Conservation (phyloP, 1,139 yeast species). For the Sugiyamaella neomexicana region DNA sequence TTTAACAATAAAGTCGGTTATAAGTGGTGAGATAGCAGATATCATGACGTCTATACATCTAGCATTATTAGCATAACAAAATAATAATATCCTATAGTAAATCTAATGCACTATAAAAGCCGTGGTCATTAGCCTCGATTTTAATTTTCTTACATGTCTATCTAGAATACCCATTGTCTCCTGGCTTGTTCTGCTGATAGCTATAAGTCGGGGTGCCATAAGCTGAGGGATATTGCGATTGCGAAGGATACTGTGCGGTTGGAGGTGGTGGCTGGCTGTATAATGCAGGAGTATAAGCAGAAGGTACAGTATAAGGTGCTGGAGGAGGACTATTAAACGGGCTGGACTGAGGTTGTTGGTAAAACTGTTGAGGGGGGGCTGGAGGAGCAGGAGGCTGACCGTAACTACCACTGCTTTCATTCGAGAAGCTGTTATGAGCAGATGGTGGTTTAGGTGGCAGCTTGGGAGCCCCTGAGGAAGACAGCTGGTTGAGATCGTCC, state of each 20-base stretch:
- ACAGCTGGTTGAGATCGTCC: constrained; percentile 23
- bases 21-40: neutral
- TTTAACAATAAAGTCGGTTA: constrained; percentile 9
- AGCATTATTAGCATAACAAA: neutral
- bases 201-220: constrained; percentile 17
- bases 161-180: constrained; percentile 5
- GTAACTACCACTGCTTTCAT: constrained; percentile 16
- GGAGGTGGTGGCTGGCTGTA: constrained; percentile 26
- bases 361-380: constrained; percentile 19
- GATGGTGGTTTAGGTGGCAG: constrained; percentile 31
- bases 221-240: constrained; percentile 4
- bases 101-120: too few relatives aligned
- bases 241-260: constrained; percentile 16
- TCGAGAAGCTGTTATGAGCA: constrained; percentile 13
- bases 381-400: constrained; percentile 13
- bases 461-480: constrained; percentile 19
- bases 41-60: neutral
- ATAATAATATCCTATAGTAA: neutral
- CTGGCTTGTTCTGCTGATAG: constrained; percentile 15
- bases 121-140: too few relatives aligned
- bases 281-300: constrained; percentile 36
- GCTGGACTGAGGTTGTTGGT: constrained; percentile 9
- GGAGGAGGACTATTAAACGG: constrained; percentile 26
- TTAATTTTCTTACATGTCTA: neutral
- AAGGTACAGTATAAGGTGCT: constrained; percentile 35